Evolutionary conservation across 148 eudicot species (phyloP), one percentile per base, ranked within the genome.

Genomic region (Fagopyrum tataricum): DNA sequence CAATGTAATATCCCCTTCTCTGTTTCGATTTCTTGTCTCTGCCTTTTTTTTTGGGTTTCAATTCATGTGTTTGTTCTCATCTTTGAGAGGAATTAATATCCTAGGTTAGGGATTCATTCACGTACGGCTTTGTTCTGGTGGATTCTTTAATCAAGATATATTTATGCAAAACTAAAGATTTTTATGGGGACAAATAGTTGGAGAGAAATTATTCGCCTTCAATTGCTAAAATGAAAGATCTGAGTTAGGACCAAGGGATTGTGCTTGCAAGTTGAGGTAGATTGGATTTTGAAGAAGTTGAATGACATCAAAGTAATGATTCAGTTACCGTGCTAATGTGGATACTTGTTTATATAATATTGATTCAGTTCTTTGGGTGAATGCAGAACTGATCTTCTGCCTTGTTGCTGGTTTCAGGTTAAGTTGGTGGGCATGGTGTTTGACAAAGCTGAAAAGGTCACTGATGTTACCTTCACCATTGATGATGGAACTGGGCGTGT

Each of bases 401-500:
- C 47, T 58, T 15, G 9, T 47, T 62, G 44, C 47, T 76, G 73
- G 42, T 71, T 77, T 48, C 72, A 88, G 91, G 91, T 84, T 56
- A 88, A 87, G 56, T 68, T 88, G 79, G 77, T 85, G 71, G 91
- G 91, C 67, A 84, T 80, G 73, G 80, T 85, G 23, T 77, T 49
- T 71, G 85, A 85, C 56, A 84, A 80, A 70, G 73, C 56, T 72
- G 86, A 76, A 48, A 84, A 81, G 76, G 78, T 75, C 14, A 88
- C 89, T n/a, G 87, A 88, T 79, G 81, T 88, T 59, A 77, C 84
- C 47, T 88, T 88, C 74, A 73, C 47, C 44, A 74, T 88, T 6
- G 91, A 88, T 72, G 91, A 88, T 81, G 89, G 91, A 73, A 88
- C 91, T 10, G 91, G 91, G 24, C 78, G 85, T 49, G 84, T 88